These are phyloP conservation scores for Cavenderia fasciculata DNA, from an alignment of 78 protist genomes.

Conservation along the genomic window DNA sequence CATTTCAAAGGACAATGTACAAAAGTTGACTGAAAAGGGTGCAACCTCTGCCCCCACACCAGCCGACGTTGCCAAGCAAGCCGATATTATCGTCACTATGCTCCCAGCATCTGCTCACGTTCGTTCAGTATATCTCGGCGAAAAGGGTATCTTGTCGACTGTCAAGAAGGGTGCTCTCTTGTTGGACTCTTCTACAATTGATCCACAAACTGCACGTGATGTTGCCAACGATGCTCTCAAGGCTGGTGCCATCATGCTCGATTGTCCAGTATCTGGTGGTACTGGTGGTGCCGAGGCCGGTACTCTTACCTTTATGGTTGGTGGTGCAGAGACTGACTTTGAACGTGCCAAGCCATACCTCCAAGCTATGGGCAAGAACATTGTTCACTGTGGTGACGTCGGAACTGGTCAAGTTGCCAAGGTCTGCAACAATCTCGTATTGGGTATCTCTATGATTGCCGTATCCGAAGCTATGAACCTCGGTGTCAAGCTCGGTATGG, in stretches of 20 bases:
- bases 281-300: constrained; percentile 93
- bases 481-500: constrained; percentile 91
- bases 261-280: constrained; percentile 95
- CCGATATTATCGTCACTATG: constrained; percentile 89
- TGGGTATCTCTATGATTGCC: constrained; percentile 92
- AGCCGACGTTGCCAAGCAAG: constrained; percentile 54
- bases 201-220: constrained; percentile 81
- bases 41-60: constrained; percentile 42
- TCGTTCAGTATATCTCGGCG: constrained; percentile 81
- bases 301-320: constrained; percentile 96
- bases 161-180: constrained; percentile 42
- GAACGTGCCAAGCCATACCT: constrained; percentile 79
- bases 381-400: constrained; percentile 91
- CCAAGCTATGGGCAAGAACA: constrained; percentile 88
- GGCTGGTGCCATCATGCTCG: constrained; percentile 68
- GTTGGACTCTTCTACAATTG: constrained; percentile 92
- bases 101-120: constrained; percentile 91
- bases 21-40: constrained; percentile 56
- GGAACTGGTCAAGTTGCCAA: constrained; percentile 93
- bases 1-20: constrained; percentile 47
- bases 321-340: constrained; percentile 83
- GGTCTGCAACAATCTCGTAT: constrained; percentile 93
- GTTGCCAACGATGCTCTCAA: constrained; percentile 44
- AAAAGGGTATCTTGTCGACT: constrained; percentile 40
- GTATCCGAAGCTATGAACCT: constrained; percentile 93